Base-by-base conservation (phyloP, 768 basidiomycete genomes). In the Boletus edulis region DNA sequence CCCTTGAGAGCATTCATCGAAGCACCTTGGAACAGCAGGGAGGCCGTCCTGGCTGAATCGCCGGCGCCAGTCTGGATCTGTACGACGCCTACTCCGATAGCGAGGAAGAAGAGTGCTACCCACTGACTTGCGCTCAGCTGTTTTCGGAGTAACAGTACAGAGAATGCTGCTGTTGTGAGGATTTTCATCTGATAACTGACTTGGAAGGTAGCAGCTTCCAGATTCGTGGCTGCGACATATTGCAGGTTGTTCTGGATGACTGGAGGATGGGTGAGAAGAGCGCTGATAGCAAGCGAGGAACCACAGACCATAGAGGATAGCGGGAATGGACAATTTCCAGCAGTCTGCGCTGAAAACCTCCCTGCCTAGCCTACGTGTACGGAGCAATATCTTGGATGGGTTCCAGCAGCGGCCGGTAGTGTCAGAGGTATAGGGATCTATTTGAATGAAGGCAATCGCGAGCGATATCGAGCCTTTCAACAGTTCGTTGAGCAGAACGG, bases 131-230 rank as follows among this genome's bases (percentile, higher is more conserved):
- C 75, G 27, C 79, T 81, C 35, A 98, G 75, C 63, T 85, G 83
- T 67, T 86, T 89, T 57, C 90, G 84, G 29, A 95, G 79, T 29
- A 96, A 77, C 5, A 90, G 62, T 41, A 94, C 92, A 20, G 90
- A 92, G 71, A 94, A 94, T 39, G 81, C 89, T 17, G 92, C 94
- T 20, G 94, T 96, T 37, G 94, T 95, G 61, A 96, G 84, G 66
- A 96, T 94, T 73, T 96, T 96, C 94, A 96, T 96, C 71, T 96
- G 94, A 72, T 95, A 95, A 42, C 86, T 91, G 68, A 96, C 94
- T 72, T 97, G 95, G 73, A 98, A 98, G 15, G 94, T 97, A 20
- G 95, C 94, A 15, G 91, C 94, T 61, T 94, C 88, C 56, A 98
- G 78, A 72, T 98, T 98, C 41, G 90, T 87, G 6, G 91, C 92